Evolutionary conservation across 352 stramenopile species (phyloP), one percentile per base, ranked within the genome.

Genomic region (Phytophthora kernoviae): DNA sequence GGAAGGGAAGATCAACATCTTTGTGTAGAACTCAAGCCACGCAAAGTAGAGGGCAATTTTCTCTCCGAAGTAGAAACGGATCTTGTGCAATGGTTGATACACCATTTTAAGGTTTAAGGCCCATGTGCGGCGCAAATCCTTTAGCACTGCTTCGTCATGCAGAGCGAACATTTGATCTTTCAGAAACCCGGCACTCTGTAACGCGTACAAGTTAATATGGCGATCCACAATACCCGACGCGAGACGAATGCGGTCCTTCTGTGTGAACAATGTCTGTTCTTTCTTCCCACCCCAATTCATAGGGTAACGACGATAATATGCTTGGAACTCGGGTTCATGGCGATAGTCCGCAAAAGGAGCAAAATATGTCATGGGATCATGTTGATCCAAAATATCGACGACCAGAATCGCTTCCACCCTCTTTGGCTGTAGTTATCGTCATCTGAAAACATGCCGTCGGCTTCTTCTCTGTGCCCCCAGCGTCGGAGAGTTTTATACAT

Each of bases 1-100:
- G 0, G 84, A 73, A 18, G 90, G 85, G 46, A 94, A 77, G 1
- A 96, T 32, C 8, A 97, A 63, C 82, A 93, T 93, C 69, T 93
- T 92, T 4, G 90, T 97, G 78, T 96, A 97, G 51, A 94, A 96
- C 14, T 87, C 88, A 17, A 97, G 79, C 77, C 87, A 97, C 9
- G 86, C 89, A 60, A 97, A 97, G 63, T 97, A 97, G 4, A 97
- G 82, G 15, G 83, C 87, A 9, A 95, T 79, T 44, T 91, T 89
- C 49, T 97, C 87, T 30, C 90, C 90, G 67, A 95, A 97, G 68
- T 97, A 97, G 51, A 76, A 80, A 12, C 83, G 81, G 42, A 97
- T 89, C 46, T 91, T 84, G 59, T 92, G 76, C 1, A 96, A 55
- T 27, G 88, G 88, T 58, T 96, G 87, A 43, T 79, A 77, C 4